Base-by-base conservation (phyloP, 495 filamentous ascomycete species). In the Trichoderma gamsii region DNA sequence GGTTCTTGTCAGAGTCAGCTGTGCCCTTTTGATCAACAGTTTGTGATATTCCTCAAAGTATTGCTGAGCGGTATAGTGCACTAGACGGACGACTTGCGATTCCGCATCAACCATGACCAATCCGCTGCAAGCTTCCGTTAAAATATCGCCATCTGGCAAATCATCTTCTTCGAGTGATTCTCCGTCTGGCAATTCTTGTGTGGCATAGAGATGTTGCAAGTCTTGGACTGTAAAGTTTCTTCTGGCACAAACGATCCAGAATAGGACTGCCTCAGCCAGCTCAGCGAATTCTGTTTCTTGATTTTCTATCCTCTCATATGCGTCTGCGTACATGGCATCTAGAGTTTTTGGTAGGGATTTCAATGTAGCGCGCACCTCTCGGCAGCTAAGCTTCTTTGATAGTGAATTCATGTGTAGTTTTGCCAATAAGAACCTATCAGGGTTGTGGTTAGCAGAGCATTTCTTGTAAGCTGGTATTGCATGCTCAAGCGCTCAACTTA, bases 41-140 rank as follows among this genome's bases (percentile, higher is more conserved):
- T 67, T 15, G 8, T 61, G 63, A 43, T 41, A 59, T 4, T 63
- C 51, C 25, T 73, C 61, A n/a, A 78, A 74, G 49, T 74, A 74
- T 68, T 77, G 69, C 32, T 79, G 74, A 4, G 72, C 65, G 0
- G 74, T 74, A 61, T 69, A 71, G 66, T 79, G 75, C 16, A 76
- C 70, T 43, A 78, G 70, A 16, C 70, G 72, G 66, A 79, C 69
- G 12, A 68, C 72, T 43, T 71, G 13, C 51, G 69, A 76, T 4
- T 72, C 63, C 25, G 68, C 59, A 23, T 79, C 75, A n/a, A 79
- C 69, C 18, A 67, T 41, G 6, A 79, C 65, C 27, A 79, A 68
- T n/a, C 77, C 74, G 15, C 68, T 67, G 67, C 76, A 79, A 18
- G 67, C 67, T 41, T 68, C 70, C 44, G 69, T 67, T 18, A 65